A percentile compares a stretch with the other conserved stretches of the same genome.
Conservation (phyloP, 2,329 filamentous ascomycete genomes). For the Gaeumannomyces sp. region DNA sequence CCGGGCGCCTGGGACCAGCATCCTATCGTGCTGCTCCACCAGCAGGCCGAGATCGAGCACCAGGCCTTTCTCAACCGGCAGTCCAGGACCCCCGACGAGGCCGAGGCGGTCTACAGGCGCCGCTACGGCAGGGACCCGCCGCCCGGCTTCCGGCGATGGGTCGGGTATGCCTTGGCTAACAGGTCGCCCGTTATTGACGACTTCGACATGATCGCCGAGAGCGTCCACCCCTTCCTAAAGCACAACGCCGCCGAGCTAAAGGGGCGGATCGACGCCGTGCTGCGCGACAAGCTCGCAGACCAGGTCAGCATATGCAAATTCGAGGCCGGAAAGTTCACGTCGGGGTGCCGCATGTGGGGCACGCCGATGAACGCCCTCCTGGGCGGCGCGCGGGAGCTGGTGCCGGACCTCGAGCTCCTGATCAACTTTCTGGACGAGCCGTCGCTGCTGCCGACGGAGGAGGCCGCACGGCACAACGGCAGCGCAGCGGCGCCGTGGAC, state of each 20-base stretch:
- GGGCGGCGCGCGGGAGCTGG: neutral
- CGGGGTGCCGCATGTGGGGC: neutral
- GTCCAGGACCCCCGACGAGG: neutral
- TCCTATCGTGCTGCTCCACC: constrained; percentile 1
- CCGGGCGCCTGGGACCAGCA: constrained; percentile 1
- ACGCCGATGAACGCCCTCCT: neutral
- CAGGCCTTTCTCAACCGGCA: constrained; percentile 2
- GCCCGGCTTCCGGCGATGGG: constrained; percentile 39
- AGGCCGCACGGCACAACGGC: neutral
- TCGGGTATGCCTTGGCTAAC: neutral
- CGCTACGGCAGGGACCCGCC: constrained; percentile 39
- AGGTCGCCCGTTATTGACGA: constrained; percentile 6
- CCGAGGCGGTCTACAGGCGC: constrained; percentile 32
- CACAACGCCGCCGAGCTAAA: neutral
- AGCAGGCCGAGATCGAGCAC: constrained; percentile 1
- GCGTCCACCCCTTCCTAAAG: constrained; percentile 1
- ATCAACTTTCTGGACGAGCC: constrained; percentile 3
- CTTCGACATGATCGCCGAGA: constrained; percentile 1
- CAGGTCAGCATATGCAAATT: neutral
- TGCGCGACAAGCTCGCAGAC: neutral
- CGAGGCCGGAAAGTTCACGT: neutral
- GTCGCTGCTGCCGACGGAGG: constrained; percentile 11
- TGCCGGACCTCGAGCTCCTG: neutral
- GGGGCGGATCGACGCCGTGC: neutral
- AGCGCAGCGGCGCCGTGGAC: neutral